Evolutionary conservation across 768 basidiomycete genomes (phyloP).

Genomic region (Hebeloma cylindrosporum): DNA sequence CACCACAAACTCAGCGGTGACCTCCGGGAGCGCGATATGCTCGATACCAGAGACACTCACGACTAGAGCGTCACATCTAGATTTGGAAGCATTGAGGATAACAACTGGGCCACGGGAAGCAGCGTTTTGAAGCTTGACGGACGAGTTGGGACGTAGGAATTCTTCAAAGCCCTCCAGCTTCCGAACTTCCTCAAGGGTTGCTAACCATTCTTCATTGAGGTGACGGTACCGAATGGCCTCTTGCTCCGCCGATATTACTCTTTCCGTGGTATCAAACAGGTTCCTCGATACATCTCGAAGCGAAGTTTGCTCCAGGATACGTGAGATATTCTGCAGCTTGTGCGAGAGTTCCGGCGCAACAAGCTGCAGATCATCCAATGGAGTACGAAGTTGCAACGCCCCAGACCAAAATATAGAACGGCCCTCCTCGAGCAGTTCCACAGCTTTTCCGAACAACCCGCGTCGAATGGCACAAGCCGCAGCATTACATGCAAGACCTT

Average conservation of each 20-base stretch:
- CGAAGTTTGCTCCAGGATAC: slow-evolving; percentile 8
- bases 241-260: slow-evolving; percentile 7
- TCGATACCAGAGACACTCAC: slow-evolving; percentile 6
- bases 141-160: slow-evolving; percentile 7
- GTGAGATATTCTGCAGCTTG: slow-evolving; percentile 1
- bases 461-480: slow-evolving; percentile 10
- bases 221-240: slow-evolving; percentile 5
- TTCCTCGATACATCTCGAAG: not conserved
- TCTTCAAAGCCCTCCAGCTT: slow-evolving; percentile 10
- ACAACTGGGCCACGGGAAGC: slow-evolving; percentile 5
- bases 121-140: slow-evolving; percentile 2
- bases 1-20: not conserved
- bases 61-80: slow-evolving; percentile 10
- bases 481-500: slow-evolving; percentile 14
- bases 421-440: slow-evolving; percentile 14
- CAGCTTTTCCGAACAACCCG: slow-evolving; percentile 6
- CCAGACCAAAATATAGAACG: slow-evolving; percentile 16
- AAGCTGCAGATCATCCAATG: slow-evolving; percentile 9
- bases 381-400: slow-evolving; percentile 11
- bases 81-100: slow-evolving; percentile 6
- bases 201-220: slow-evolving; percentile 11
- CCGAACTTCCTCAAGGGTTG: slow-evolving; percentile 5
- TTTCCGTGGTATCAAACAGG: not conserved
- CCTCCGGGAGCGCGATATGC: slow-evolving; percentile 2
- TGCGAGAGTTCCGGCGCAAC: slow-evolving; percentile 9